Base-by-base conservation (phyloP, 805 yeast species). In the Jamesozyma piceae region DNA sequence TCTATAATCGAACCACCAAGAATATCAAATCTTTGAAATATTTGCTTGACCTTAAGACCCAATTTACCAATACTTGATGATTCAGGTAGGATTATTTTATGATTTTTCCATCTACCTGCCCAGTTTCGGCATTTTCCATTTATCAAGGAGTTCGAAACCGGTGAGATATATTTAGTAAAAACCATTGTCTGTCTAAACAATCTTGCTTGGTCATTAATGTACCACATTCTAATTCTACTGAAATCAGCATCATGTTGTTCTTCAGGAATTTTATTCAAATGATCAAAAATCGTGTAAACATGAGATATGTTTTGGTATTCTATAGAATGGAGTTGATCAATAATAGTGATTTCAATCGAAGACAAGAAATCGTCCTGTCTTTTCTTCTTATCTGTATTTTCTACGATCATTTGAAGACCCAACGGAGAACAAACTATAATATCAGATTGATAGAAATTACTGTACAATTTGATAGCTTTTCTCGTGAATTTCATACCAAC, bases 221-320 rank as follows among this genome's bases (percentile, higher is more conserved):
- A 79, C 94, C 95, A 89, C 82, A 84, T 82, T 53, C 96, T 74
- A 31, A 92, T 80, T 51, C 98, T 74, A 44, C 92, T 78, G 62
- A 92, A 92, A 63, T 92, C 98, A 14, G 95, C 82, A 44, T 78
- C 82, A 49, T 78, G 88, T 49, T 83, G 79, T 39, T 81, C 77
- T 48, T 77, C 75, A 5, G 97, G 97, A 37, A 88, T 77, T 43
- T 72, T 67, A 62, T 89, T 88, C 43, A 88, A 51, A 57, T 81
- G 78, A 48, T 78, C 77, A 51, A 80, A 67, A n/a, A 82, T 63
- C 5, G 79, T 73, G 14, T 80, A 78, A 8, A 92, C 72, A 64
- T 90, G 95, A 30, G 82, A 82, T 89, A 97, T 83, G 56, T 89
- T 87, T 64, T 92, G 98, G 83, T 82, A 83, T 56, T 85, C 83